Percentiles rank a stretch among this genome's conserved stretches.
Evolutionary conservation across 1,284 basidiomycete genomes (phyloP).

Genomic region (Moesziomyces sp.): DNA sequence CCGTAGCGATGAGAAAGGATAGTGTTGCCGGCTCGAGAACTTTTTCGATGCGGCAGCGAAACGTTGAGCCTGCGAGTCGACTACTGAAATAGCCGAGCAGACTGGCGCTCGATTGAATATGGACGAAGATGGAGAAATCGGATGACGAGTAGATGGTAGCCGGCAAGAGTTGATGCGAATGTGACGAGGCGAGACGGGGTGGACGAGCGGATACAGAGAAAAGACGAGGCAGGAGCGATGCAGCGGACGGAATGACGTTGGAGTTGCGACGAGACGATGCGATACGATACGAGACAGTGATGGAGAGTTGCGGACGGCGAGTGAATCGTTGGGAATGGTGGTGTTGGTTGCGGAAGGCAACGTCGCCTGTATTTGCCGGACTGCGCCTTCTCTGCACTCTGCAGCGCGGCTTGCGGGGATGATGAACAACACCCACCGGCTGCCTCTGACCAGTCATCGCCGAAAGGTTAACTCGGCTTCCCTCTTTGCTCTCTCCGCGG

Average conservation of each 20-base stretch:
- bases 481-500: not conserved
- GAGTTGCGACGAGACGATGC: not conserved
- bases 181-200: not conserved
- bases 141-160: constrained; percentile 15
- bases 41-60: not conserved
- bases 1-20: too few relatives aligned
- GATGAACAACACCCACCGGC: not conserved
- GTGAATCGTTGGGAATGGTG: not conserved
- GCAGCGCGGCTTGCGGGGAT: not conserved
- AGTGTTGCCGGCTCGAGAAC: too few relatives aligned
- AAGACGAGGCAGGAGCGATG: not conserved
- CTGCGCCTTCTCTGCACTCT: not conserved
- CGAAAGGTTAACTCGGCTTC: too few relatives aligned
- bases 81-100: too few relatives aligned
- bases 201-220: not conserved
- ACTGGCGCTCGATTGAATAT: not conserved
- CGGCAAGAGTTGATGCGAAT: constrained; percentile 9
- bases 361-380: too few relatives aligned
- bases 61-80: not conserved
- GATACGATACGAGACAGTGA: not conserved
- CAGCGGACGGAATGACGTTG: not conserved
- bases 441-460: not conserved
- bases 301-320: not conserved
- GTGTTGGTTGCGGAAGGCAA: not conserved
- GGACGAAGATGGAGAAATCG: not conserved